These are phyloP conservation scores for Prunus salicina DNA, from an alignment of 306 rosid genomes.

Conservation along the genomic window DNA sequence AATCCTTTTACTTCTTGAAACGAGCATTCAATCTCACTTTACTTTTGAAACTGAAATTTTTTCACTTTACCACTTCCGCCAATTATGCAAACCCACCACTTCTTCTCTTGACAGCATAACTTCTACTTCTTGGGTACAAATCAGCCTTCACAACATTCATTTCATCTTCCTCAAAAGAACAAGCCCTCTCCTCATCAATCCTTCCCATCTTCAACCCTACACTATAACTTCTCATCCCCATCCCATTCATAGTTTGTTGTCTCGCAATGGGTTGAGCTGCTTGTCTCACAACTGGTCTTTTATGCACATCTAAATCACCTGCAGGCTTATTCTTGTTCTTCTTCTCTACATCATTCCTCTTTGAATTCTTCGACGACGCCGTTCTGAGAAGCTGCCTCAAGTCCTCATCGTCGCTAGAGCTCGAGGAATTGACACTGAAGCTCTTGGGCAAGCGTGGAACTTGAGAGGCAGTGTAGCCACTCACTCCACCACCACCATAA, in stretches of 20 bases:
- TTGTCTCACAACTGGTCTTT: conserved; percentile 11
- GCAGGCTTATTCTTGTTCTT: background rate
- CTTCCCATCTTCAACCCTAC: conserved; percentile 40
- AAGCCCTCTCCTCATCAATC: conserved; percentile 56
- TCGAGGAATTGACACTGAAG: conserved; percentile 11
- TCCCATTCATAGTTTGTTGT: background rate
- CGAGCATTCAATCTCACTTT: too few relatives aligned
- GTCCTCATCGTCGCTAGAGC: conserved; percentile 1
- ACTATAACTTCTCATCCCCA: conserved; percentile 30
- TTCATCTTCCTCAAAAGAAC: conserved; percentile 41
- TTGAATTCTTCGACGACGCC: background rate
- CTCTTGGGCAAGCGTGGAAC: conserved; percentile 18
- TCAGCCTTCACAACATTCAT: conserved; percentile 10
- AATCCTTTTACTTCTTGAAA: background rate
- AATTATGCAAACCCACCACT: background rate
- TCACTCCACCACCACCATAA: background rate
- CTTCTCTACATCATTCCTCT: conserved; percentile 4
- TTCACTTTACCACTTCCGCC: too few relatives aligned
- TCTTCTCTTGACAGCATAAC: conserved; percentile 14
- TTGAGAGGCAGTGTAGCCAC: conserved; percentile 3
- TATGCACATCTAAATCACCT: background rate
- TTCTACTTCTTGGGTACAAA: conserved; percentile 33
- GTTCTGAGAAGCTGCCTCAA: conserved; percentile 7
- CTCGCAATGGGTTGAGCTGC: too few relatives aligned
- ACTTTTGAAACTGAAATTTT: too few relatives aligned